Evolutionary conservation across 192 early-diverging fungal genomes (phyloP), one percentile per base, ranked within the genome.

Genomic region (Podila horticola): DNA sequence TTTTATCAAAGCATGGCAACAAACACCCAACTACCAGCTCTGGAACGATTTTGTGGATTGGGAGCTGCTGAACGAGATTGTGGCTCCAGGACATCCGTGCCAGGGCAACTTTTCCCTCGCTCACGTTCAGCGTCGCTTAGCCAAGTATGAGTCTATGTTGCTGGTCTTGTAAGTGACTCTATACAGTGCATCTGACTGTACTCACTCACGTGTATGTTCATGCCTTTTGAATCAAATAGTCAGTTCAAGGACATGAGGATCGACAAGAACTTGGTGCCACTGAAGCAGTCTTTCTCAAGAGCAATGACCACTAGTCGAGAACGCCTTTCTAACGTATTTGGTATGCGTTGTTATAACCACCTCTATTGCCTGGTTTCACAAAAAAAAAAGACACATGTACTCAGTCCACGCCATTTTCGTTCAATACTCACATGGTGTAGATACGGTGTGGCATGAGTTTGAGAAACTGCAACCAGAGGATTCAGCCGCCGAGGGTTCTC

Each of bases 1-100:
- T 10, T 95, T 88, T 84, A 77, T 93, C 30, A 88, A 86, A 48
- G 84, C 86, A 22, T 95, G 94, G 94, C 83, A 91, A 58, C 68
- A 84, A 41, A 91, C 93, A 30, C 87, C 83, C 29, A 91, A 90
- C 62, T 95, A 90, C 69, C 82, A 83, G 59, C 79, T 92, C 12
- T 95, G 93, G 94, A 84, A 90, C 24, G 69, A 85, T 24, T 87
- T 86, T 69, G 86, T 85, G 22, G 86, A 89, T 50, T 84, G 88
- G 66, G 86, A 86, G 66, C 86, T 91, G 55, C 82, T 88, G 52
- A 79, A 79, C 19, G 87, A 91, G 69, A 85, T 86, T 70, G 82
- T 91, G 0, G 90, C 84, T 11, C 88, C 88, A 55, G 89, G 83
- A 24, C 84, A 86, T 65, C 85, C 86, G 10, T 85, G 85, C 24